Base-by-base conservation (phyloP, 2,329 filamentous ascomycete species). In the Exophiala oligosperma region DNA sequence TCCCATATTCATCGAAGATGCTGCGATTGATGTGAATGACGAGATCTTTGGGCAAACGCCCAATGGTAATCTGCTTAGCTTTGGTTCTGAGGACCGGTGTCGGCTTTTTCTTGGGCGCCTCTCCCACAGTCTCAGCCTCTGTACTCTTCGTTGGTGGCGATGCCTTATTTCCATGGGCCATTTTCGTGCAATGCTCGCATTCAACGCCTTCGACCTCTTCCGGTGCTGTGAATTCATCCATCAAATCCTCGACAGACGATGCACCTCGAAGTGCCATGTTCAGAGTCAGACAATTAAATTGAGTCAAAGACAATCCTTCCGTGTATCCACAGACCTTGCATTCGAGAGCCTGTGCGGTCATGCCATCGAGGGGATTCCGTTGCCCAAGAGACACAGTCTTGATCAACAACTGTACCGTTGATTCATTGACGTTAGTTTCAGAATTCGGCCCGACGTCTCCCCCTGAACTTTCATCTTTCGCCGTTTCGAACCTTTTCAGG, bases 201-300 rank as follows among this genome's bases (percentile, higher is more conserved):
- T 97, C 89, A 1, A 97, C 92, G 0, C 91, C 91, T 65, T 91
- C 86, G 57, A 99, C 96, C 1, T 83, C 80, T 70, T 97, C 94
- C 7, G 97, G 80, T 11, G 86, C 84, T 28, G 91, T 94, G 70
- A 93, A 96, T 23, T 91, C 86, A 69, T 95, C 88, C 21, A 99
- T 76, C 55, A 91, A 88, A 59, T 94, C 87, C 57, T 86, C 85
- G 0, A 97, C 76, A 60, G 91, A 84, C 68, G 92, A 90, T 17
- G 81, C 77, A 63, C 79, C 81, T 49, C 81, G 80, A 4, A 81
- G 76, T 1, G 89, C 90, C 1, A 97, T 83, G 37, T 88, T 91
- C 0, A 97, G 83, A 0, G 93, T 97, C 48, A 97, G 77, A 69
- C 92, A 97, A 70, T 94, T 97, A 79, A 97, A 97, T 0, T 92